Conservation (phyloP, 2,329 filamentous ascomycete species). For the Teratosphaeria nubilosa region DNA sequence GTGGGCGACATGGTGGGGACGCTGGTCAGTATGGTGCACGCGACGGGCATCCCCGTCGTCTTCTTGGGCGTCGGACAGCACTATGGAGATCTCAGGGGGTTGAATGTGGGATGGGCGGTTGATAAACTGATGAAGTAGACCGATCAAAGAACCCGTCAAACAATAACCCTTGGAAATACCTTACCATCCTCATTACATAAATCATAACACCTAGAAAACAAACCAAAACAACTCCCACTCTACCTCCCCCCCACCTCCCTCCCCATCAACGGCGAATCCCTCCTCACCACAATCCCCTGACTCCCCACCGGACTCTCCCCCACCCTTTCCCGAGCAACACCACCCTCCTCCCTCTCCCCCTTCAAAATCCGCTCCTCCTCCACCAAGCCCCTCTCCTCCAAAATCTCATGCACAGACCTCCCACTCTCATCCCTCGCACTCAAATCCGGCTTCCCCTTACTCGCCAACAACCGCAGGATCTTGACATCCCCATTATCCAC, state of each 20-base stretch:
- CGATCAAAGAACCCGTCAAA: too few species aligned
- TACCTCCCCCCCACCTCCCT: not conserved
- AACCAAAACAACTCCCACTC: too few species aligned
- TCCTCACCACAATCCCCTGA: not conserved
- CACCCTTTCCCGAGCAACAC: constrained; percentile 4
- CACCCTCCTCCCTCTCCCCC: not conserved
- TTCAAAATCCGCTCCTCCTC: constrained; percentile 31
- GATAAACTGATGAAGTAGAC: constrained; percentile 48
- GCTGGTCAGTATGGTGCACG: constrained; percentile 92
- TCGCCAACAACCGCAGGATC: constrained; percentile 44
- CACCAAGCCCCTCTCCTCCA: constrained; percentile 47
- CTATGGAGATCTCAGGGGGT: constrained; percentile 53
- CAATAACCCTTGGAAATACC: too few species aligned
- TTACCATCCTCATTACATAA: too few species aligned
- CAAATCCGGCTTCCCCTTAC: constrained; percentile 43
- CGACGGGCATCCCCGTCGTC: constrained; percentile 84
- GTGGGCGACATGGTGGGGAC: constrained; percentile 99
- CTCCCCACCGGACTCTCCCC: constrained; percentile 7
- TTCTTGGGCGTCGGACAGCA: constrained; percentile 72
- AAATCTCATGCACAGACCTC: constrained; percentile 47
- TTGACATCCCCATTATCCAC: constrained; percentile 52
- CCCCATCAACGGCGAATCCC: not conserved
- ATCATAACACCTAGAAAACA: too few species aligned
- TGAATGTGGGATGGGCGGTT: constrained; percentile 56
- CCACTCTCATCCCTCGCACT: constrained; percentile 45